Base-by-base conservation (phyloP, 2,329 filamentous ascomycete genomes). In the Stenocarpella maydis region DNA sequence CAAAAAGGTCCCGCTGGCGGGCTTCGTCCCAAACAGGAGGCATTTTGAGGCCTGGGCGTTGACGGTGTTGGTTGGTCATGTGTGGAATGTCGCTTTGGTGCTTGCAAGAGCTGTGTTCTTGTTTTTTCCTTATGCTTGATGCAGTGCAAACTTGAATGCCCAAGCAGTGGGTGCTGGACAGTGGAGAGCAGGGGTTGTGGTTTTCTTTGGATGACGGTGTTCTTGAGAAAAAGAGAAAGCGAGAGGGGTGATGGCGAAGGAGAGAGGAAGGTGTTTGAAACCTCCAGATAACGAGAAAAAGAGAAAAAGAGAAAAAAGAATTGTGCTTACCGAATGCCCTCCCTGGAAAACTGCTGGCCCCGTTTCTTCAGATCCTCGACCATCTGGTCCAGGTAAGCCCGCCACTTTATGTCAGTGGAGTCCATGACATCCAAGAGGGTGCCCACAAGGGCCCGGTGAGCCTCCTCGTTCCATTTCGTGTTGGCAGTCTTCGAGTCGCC, bases 341-440 rank as follows among this genome's bases (percentile, higher is more conserved):
- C 80, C 82, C 82, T 85, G 4, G 80, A 81, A n/a, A 81, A 79
- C 7, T 71, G 69, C 63, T 79, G 75, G 9, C 81, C 78, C 7
- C 72, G 72, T 15, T 71, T 50, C n/a, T 75, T 72, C 67, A 84
- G 75, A n/a, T 77, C 77, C 9, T 71, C 71, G 54, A 78, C 74
- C 60, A 84, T 74, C 1, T 73, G 74, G 0, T 76, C 74, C 63
- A 78, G 78, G 41, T 76, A 71, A 31, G 76, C 70, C 17, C 75
- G 34, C n/a, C 64, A 68, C 71, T 72, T 66, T 17, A 65, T 58
- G 17, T 64, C 67, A 14, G 49, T 34, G 1, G 53, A 58, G 12
- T 69, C 49, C 12, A 73, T 47, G 1, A 68, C 61, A 17, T 76
- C 72, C 2, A 67, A 61, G 2, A 77, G 65, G 1, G 72, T 72